phyloP scores from a whole-genome alignment of 768 basidiomycete species.

The Phaeolepiota aurea region DNA sequence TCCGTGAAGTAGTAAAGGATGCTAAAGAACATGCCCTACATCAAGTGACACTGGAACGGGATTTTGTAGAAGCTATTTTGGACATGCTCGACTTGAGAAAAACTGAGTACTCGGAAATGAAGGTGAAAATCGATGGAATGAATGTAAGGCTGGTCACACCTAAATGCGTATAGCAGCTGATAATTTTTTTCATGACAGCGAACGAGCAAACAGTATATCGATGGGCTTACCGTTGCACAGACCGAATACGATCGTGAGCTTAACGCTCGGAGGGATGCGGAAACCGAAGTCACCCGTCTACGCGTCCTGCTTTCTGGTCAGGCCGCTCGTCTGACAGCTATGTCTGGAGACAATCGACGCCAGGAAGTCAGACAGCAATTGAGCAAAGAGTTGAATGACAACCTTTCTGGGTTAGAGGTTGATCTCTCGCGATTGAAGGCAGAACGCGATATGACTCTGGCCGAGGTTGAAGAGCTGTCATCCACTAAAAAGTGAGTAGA shows the following conservation, averaged over 20 bases:
- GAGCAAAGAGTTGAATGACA: conserved; percentile 70
- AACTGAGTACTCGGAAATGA: conserved; percentile 54
- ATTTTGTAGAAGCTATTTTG: conserved; percentile 64
- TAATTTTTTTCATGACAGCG: conserved; percentile 40
- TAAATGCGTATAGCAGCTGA: conserved; percentile 1
- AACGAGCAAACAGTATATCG: conserved; percentile 85
- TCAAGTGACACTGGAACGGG: conserved; percentile 65
- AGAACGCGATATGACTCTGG: conserved; percentile 86
- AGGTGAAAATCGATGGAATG: conserved; percentile 73
- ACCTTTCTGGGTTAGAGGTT: conserved; percentile 70
- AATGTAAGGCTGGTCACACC: conserved; percentile 50
- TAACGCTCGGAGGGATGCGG: conserved; percentile 80
- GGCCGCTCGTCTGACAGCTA: conserved; percentile 75
- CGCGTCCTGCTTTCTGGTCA: conserved; percentile 85
- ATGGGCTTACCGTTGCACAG: conserved; percentile 87
- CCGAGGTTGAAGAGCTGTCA: conserved; percentile 88
- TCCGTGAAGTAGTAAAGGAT: conserved; percentile 56
- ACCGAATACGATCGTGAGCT: conserved; percentile 92
- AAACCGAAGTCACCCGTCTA: conserved; percentile 84
- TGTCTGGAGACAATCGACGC: conserved; percentile 70
- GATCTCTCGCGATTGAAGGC: conserved; percentile 83
- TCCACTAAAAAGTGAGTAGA: conserved; percentile 62
- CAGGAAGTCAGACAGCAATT: conserved; percentile 76
- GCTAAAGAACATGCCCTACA: conserved; percentile 51
- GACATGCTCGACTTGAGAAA: conserved; percentile 56